Base-by-base conservation (phyloP, 1,284 basidiomycete species). In the Cutaneotrichosporon daszewskae region DNA sequence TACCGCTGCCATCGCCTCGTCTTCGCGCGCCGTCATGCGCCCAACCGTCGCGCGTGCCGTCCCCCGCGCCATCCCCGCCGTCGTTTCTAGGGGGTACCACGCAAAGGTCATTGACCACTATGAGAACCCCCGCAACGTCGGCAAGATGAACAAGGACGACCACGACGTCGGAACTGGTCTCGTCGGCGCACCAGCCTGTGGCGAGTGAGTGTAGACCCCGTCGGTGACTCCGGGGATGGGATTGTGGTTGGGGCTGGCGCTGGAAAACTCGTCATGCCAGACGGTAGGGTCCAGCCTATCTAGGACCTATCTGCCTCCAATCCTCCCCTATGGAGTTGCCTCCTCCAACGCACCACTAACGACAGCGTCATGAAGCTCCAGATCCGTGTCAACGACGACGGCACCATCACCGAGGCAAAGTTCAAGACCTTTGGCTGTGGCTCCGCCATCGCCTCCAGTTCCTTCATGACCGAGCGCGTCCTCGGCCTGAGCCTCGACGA, bases 351-450 rank as follows among this genome's bases (percentile, higher is more conserved):
- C n/a, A n/a, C n/a, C 25, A n/a, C 28, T 31, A 22, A 38, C 32
- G 82, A 81, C 60, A 92, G 95, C 73, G 91, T 97, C 39, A 97
- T 97, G 94, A 98, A 98, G 74, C 82, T 99, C 19, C 92, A 96
- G 72, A 99, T 99, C 69, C 87, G 89, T 59, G 95, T 99, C 47
- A 84, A 92, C 72, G 91, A 95, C 54, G 78, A 87, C 49, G 75
- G 70, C 32, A 81, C 96, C 72, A 99, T 99, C 66, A 87, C 85
- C 44, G 94, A 98, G 67, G 95, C 97, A 71, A 95, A 94, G 74
- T 98, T 97, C 80, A 97, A 95, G 77, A 95, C 91, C 0, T 96
- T 95, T 69, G 91, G 91, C 13, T 72, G 63, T 45, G 69, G 95
- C 45, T 94, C 88, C 52, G 95, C 94, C 55, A 98, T 98, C 54